Conservation (phyloP, 2,329 filamentous ascomycete species). For the Phaeomoniella chlamydospora region DNA sequence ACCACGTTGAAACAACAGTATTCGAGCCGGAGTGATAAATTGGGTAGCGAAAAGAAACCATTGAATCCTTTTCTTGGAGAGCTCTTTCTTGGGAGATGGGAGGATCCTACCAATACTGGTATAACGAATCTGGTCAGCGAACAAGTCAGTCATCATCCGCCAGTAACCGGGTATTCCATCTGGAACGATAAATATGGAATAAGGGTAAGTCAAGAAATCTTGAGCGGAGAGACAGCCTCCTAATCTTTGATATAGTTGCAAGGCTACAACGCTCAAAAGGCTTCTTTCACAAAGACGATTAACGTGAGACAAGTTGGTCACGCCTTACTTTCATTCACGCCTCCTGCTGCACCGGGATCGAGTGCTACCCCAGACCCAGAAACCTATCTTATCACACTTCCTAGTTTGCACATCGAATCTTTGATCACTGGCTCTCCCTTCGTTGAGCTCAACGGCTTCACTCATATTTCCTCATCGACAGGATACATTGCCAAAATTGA, state of each 20-base stretch:
- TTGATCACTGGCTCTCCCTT: slow-evolving; percentile 63
- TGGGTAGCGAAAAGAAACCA: slow-evolving; percentile 92
- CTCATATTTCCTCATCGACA: slow-evolving; percentile 72
- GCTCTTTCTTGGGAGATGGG: slow-evolving; percentile 85
- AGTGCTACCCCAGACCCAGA: slow-evolving; percentile 31
- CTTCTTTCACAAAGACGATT: slow-evolving; percentile 85
- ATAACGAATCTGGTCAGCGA: slow-evolving; percentile 80
- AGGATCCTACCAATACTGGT: slow-evolving; percentile 52
- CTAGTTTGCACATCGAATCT: slow-evolving; percentile 83
- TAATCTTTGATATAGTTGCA: slow-evolving; percentile 26
- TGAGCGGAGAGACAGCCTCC: slow-evolving; percentile 1
- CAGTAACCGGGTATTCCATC: slow-evolving; percentile 87
- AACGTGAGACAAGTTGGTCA: slow-evolving; percentile 92
- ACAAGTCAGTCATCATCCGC: slow-evolving; percentile 89
- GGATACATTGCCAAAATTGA: slow-evolving; percentile 84
- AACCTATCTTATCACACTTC: slow-evolving; percentile 81
- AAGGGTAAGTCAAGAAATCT: slow-evolving; percentile 20
- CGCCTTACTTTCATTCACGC: slow-evolving; percentile 57
- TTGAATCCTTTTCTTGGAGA: slow-evolving; percentile 93
- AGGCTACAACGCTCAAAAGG: slow-evolving; percentile 94
- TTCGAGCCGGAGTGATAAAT: slow-evolving; percentile 58
- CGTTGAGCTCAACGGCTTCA: slow-evolving; percentile 74
- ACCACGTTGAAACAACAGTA: slow-evolving; percentile 76
- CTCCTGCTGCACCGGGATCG: slow-evolving; percentile 34
- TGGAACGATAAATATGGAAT: slow-evolving; percentile 75